Base-by-base conservation (phyloP, 495 filamentous ascomycete species). In the Xylona heveae region DNA sequence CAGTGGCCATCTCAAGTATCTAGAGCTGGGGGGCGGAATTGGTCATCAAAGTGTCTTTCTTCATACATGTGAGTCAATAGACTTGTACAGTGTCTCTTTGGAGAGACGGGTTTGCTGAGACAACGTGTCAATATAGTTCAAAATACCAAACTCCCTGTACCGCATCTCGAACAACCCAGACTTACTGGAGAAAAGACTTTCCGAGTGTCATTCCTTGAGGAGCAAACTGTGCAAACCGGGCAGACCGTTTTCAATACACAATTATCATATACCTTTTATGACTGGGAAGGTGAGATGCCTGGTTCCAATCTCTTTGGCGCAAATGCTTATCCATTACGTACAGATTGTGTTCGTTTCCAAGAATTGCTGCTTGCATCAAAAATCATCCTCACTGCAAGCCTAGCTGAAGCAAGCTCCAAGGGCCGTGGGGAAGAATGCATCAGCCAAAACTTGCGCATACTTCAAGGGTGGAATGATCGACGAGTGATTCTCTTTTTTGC, bases 351-450 rank as follows among this genome's bases (percentile, higher is more conserved):
- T 0, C 48, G 49, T 28, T 61, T 61, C 24, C 57, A 61, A 41
- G 57, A 61, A 33, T 24, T 54, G 6, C 42, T 61, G 0, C 50
- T 59, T 10, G 42, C 48, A n/a, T 52, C 53, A 5, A 55, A 50
- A 37, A 38, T 61, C 9, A 34, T 54, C 7, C 56, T 59, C 26
- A 49, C 59, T 25, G 53, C 52, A 0, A 56, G 57, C 1, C 56
- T 61, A 36, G 54, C 56, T 1, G 56, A 59, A 28, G 55, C 52
- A 30, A 58, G 57, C 28, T 59, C 55, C 28, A 61, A 58, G 33
- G 56, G 57, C 5, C 52, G 56, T 8, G 56, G 57, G 3, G 57
- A 61, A 29, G 57, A 61, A 41, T 61, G 57, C 28, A 58, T 61
- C 42, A 58, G 54, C 33, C 57, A 61, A 40, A 61, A 61, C 35